Evolutionary conservation across 2,329 filamentous ascomycete species (phyloP), one percentile per base, ranked within the genome.

Genomic region (Colletotrichum agaves): DNA sequence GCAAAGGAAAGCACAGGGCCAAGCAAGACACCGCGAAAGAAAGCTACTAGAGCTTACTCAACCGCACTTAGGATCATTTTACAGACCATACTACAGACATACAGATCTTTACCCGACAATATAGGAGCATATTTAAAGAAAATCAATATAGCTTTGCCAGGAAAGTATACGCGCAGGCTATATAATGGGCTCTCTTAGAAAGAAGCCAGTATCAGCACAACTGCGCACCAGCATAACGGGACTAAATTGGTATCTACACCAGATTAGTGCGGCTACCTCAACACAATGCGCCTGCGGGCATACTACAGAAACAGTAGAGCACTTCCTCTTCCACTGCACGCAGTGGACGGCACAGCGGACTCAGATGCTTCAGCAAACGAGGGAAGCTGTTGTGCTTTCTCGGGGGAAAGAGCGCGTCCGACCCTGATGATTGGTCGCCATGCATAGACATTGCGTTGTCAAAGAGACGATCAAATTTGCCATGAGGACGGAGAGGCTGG

Each of bases 101-200:
- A 49, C 12, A 5, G 19, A 13, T 4, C 39, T 23, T 17, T 61
- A 27, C 58, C 19, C 4, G 15, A 60, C 2, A 11, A 35, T 1
- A 21, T 50, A 19, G 27, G 43, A 58, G 5, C 4, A 11, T 49
- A 19, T 19, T 59, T n/a, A 4, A 59, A 47, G 10, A 47, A 11
- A 31, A 19, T 59, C 4, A n/a, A 49, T 15, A 11, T 19, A 2
- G 41, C 31, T 13, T 58, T 73, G n/a, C 69, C 46, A 39, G 69
- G 69, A 5, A 70, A 67, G 7, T 50, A 70, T 49, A 72, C 67
- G 13, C 37, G 59, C 27, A 44, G 65, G 33, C 50, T 73, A 15
- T 74, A 74, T 46, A 59, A 74, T 11, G 4, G 23, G 7, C 43
- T 72, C 47, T 63, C 62, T 23, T 69, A 47, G 61, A 72, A 63